Percentiles rank a stretch among this genome's conserved stretches.
These are phyloP conservation scores for Huntiella decipiens DNA, from an alignment of 2,329 filamentous ascomycete species.

Conservation along the genomic window DNA sequence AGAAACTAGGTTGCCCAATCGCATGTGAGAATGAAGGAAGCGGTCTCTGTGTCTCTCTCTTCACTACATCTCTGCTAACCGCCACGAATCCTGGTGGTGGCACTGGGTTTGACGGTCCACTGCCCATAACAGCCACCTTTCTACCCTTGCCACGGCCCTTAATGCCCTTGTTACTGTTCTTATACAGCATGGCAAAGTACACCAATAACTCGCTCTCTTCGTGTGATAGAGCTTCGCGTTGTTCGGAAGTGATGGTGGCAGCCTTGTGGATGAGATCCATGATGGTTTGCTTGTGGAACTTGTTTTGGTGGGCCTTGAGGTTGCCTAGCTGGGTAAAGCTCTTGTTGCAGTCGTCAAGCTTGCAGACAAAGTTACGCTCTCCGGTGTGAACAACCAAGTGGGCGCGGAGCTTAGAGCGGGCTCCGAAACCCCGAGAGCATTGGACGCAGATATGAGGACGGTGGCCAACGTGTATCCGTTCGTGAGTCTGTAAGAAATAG, in stretches of 20 bases:
- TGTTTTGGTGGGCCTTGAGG: constrained; percentile 90
- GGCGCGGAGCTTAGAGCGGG: constrained; percentile 67
- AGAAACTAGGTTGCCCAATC: too few species aligned
- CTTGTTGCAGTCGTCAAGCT: constrained; percentile 68
- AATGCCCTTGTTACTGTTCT: constrained; percentile 96
- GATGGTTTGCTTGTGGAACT: constrained; percentile 66
- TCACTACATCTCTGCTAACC: too few species aligned
- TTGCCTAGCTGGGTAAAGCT: constrained; percentile 81
- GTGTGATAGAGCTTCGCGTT: constrained; percentile 37
- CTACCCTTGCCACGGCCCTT: constrained; percentile 84
- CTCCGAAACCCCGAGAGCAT: constrained; percentile 68
- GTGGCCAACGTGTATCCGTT: constrained; percentile 72
- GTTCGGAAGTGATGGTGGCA: constrained; percentile 38
- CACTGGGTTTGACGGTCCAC: constrained; percentile 4
- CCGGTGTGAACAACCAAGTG: constrained; percentile 67
- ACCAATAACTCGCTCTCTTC: constrained; percentile 59
- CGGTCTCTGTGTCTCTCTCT: too few species aligned
- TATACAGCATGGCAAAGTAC: constrained; percentile 78
- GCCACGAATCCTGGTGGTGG: too few species aligned
- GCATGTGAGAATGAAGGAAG: too few species aligned
- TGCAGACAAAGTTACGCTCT: constrained; percentile 63
- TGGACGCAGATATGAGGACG: constrained; percentile 63
- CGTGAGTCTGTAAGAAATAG: constrained; percentile 47
- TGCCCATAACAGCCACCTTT: constrained; percentile 28
- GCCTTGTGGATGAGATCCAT: constrained; percentile 53